Conservation (phyloP, 768 basidiomycete species). For the Mycena leptocephala region DNA sequence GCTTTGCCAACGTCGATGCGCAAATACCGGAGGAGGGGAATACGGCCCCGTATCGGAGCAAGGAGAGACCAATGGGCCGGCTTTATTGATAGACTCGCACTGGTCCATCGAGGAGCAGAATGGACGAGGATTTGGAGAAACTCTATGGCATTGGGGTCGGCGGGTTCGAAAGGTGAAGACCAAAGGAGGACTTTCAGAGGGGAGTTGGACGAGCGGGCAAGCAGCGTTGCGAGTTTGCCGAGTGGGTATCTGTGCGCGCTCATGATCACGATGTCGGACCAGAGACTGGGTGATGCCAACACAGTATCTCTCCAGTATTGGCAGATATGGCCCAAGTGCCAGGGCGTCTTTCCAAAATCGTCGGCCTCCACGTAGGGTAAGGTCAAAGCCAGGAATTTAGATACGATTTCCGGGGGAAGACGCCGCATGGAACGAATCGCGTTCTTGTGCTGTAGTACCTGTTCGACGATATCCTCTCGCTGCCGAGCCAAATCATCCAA, state of each 20-base stretch:
- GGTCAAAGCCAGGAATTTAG: neutral
- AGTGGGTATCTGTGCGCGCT: neutral
- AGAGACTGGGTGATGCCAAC: neutral
- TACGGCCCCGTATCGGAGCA: neutral
- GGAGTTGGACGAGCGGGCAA: neutral
- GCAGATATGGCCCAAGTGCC: conserved; percentile 26
- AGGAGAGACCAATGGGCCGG: neutral
- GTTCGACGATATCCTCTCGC: neutral
- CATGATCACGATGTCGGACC: conserved; percentile 17
- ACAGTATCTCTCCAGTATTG: conserved; percentile 16
- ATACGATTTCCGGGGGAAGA: conserved; percentile 18
- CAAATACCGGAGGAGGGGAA: conserved; percentile 9
- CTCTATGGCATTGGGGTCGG: neutral
- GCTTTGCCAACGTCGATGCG: conserved; percentile 1
- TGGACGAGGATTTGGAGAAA: conserved; percentile 10
- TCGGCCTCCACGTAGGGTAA: neutral
- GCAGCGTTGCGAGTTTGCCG: conserved; percentile 3
- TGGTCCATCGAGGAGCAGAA: conserved; percentile 4
- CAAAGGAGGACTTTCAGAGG: conserved; percentile 10
- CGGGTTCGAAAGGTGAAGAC: neutral
- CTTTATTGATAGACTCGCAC: neutral
- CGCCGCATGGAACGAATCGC: neutral
- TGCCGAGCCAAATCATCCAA: neutral
- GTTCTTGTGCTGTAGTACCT: neutral
- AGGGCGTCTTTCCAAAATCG: conserved; percentile 7